A percentile compares a stretch with the other conserved stretches of the same genome.
Evolutionary conservation across 2,329 filamentous ascomycete genomes (phyloP).

Genomic region (Capronia americana): DNA sequence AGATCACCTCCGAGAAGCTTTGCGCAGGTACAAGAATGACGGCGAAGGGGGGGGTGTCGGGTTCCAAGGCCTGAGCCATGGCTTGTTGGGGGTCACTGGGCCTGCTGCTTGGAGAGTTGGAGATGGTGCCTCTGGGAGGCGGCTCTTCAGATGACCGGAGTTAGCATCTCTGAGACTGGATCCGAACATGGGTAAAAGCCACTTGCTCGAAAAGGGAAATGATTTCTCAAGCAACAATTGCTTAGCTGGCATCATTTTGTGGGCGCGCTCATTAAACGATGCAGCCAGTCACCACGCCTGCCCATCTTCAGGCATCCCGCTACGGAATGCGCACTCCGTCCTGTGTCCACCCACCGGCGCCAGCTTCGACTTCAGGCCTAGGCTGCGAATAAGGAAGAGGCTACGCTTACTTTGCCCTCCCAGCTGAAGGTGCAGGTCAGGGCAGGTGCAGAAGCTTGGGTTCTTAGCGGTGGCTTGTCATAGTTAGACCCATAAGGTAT

Average conservation of each 20-base stretch:
- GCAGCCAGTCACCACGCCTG: background rate
- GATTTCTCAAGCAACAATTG: background rate
- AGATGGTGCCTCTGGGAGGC: slow-evolving; percentile 47
- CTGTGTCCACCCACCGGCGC: background rate
- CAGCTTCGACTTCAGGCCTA: background rate
- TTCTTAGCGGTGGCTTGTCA: background rate
- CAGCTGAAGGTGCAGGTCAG: background rate
- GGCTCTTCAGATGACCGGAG: slow-evolving; percentile 51
- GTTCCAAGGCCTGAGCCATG: slow-evolving; percentile 55
- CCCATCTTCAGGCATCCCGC: background rate
- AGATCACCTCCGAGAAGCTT: slow-evolving; percentile 57
- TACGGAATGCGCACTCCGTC: background rate
- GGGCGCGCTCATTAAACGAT: background rate
- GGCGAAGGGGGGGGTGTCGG: slow-evolving; percentile 57
- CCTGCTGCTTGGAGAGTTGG: slow-evolving; percentile 50
- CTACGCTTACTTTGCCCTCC: background rate
- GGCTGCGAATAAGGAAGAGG: background rate
- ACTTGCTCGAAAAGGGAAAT: background rate
- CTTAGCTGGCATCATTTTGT: background rate
- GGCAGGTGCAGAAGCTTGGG: background rate
- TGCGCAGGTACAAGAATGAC: slow-evolving; percentile 56
- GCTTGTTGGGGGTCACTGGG: slow-evolving; percentile 52
- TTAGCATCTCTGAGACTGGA: background rate
- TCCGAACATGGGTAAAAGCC: background rate
- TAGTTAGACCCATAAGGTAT: background rate